Percentiles rank a stretch among this genome's conserved stretches.
Evolutionary conservation across 2,329 filamentous ascomycete genomes (phyloP).

Genomic region (Penicillium decumbens): DNA sequence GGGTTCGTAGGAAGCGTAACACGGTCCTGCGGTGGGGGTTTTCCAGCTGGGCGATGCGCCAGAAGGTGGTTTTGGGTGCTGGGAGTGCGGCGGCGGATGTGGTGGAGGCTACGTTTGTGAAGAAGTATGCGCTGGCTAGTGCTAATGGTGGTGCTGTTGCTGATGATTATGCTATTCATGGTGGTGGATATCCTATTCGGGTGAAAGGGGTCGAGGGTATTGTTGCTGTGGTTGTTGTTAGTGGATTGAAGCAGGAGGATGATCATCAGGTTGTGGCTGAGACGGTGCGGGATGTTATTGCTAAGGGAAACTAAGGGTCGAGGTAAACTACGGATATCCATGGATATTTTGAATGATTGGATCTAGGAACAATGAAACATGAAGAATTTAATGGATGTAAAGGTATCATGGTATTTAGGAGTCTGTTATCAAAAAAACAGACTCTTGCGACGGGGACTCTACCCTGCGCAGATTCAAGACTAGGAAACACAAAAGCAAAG

Average conservation of each 20-base stretch:
- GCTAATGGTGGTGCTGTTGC: constrained; percentile 45
- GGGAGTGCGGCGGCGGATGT: constrained; percentile 33
- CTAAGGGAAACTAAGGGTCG: constrained; percentile 12
- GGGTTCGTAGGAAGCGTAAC: constrained; percentile 66
- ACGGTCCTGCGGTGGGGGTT: constrained; percentile 67
- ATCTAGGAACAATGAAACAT: background rate
- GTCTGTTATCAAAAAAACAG: constrained; percentile 5
- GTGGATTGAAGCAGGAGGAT: constrained; percentile 69
- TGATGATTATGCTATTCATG: constrained; percentile 69
- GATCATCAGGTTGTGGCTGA: constrained; percentile 74
- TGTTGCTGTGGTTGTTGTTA: constrained; percentile 70
- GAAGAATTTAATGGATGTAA: constrained; percentile 4
- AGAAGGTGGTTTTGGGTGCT: constrained; percentile 50
- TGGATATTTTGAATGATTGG: background rate
- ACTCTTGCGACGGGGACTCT: constrained; percentile 11
- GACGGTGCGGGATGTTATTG: constrained; percentile 54
- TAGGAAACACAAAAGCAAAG: constrained; percentile 24
- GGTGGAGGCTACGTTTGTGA: constrained; percentile 61
- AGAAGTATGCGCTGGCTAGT: constrained; percentile 59
- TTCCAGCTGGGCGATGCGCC: constrained; percentile 66
- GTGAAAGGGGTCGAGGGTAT: constrained; percentile 71
- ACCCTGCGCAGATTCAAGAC: constrained; percentile 12
- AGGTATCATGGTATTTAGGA: constrained; percentile 26
- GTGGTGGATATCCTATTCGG: constrained; percentile 68
- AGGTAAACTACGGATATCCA: background rate